Base-by-base conservation (phyloP, 2,329 filamentous ascomycete species). In the Phialemonium atrogriseum region DNA sequence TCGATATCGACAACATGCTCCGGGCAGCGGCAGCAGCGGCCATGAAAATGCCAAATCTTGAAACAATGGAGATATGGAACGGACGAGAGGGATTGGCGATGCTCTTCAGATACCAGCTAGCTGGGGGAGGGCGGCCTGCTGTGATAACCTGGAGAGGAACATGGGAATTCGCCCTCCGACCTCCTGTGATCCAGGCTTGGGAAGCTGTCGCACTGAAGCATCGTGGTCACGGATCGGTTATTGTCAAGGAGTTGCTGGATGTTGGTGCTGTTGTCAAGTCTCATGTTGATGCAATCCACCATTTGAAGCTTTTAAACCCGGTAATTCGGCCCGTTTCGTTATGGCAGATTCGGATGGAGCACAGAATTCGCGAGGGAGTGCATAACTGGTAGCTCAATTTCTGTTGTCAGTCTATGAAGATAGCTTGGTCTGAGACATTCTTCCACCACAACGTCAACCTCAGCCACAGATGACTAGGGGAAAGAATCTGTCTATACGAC, bases 51-150 rank as follows among this genome's bases (percentile, higher is more conserved):
- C 51, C 50, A 35, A 34, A 28, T n/a, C 39, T 56, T 23, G 34
- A 49, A 41, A 55, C 41, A 32, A 51, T 55, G 49, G 50, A 55
- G 39, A 52, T 55, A 30, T 55, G 50, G 51, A 54, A 55, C 43
- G 54, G 48, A 41, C 27, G 36, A 44, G 44, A 49, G 41, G 48
- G 51, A 4, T 32, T 51, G 27, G 50, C 53, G 24, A 38, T 38
- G 33, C 45, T 56, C 33, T 56, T 57, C 36, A 37, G 39, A 32
- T 56, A 53, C 27, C 44, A 50, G 39, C 19, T 27, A 24, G 14
- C 27, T 24, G 21, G 32, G n/a, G 20, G 34, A 17, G 22, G 7
- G 13, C 26, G 23, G 19, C 25, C 37, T 24, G 48, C 46, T 34
- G 38, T 30, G 10, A 45, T 52, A 32, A 40, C 35, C 17, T 47